Conservation (phyloP, 1,284 basidiomycete species). For the Inonotus obliquus region DNA sequence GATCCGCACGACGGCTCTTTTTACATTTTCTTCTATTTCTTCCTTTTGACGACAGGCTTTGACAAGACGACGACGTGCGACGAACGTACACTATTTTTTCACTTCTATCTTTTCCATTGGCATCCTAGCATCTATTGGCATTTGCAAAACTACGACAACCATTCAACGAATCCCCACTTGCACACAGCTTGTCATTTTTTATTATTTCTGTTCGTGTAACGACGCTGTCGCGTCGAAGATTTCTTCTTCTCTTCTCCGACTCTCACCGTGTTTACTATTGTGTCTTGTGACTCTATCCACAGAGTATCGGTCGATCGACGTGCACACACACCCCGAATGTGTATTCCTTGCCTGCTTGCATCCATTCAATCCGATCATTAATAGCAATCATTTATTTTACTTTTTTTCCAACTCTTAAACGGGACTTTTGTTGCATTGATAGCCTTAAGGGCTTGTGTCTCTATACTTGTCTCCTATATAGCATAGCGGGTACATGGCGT, state of each 20-base stretch:
- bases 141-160: not conserved
- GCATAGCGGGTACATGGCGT: constrained; percentile 1
- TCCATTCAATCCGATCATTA: not conserved
- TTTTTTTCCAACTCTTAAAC: not conserved
- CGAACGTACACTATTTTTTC: not conserved
- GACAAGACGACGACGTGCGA: not conserved
- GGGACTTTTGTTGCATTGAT: constrained; percentile 6
- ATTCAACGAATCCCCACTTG: not conserved
- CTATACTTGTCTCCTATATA: not conserved
- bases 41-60: not conserved
- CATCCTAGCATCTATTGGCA: not conserved
- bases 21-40: not conserved
- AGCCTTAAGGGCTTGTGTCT: not conserved
- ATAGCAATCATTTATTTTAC: not conserved
- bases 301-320: not conserved
- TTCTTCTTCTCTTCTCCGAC: not conserved
- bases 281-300: not conserved
- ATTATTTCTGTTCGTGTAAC: not conserved
- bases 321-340: constrained; percentile 8
- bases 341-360: not conserved
- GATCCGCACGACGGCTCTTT: not conserved
- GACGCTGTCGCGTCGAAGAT: not conserved
- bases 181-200: not conserved
- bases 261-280: not conserved
- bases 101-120: not conserved